Conservation (phyloP, 2,329 filamentous ascomycete genomes). For the Hirsutella thompsonii region DNA sequence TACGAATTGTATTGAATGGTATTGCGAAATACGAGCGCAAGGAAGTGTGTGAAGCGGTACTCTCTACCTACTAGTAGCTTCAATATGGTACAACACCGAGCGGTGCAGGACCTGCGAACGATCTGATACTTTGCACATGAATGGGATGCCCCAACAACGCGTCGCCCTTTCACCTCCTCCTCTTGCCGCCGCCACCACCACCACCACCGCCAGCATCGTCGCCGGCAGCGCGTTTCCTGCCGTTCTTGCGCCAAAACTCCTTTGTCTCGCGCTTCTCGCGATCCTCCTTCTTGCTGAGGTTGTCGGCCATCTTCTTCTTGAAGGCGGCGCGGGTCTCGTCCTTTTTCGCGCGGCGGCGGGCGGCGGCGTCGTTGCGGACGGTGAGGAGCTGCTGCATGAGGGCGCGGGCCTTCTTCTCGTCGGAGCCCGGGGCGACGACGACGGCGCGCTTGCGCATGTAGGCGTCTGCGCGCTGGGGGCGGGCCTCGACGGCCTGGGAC, state of each 20-base stretch:
- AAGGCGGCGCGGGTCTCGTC: constrained; percentile 75
- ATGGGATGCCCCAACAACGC: too few species aligned
- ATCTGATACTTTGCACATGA: background rate
- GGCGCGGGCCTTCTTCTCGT: constrained; percentile 80
- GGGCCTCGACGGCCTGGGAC: constrained; percentile 74
- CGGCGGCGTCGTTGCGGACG: constrained; percentile 78
- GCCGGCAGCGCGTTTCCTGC: constrained; percentile 47
- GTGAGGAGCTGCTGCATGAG: constrained; percentile 90
- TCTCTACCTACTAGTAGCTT: too few species aligned
- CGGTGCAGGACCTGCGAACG: too few species aligned
- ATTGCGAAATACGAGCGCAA: too few species aligned
- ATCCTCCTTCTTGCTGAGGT: constrained; percentile 71
- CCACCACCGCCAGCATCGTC: constrained; percentile 19
- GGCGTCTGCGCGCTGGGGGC: constrained; percentile 65
- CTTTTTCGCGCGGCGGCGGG: constrained; percentile 73
- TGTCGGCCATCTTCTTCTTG: constrained; percentile 69
- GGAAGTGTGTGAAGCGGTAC: too few species aligned
- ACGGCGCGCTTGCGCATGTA: constrained; percentile 95
- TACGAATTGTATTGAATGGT: too few species aligned
- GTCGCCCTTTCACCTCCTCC: constrained; percentile 12
- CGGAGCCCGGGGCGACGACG: constrained; percentile 61
- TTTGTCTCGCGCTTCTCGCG: constrained; percentile 85
- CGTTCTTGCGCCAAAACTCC: constrained; percentile 87
- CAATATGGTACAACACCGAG: too few species aligned
- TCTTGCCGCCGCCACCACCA: constrained; percentile 21